Evolutionary conservation across 495 filamentous ascomycete genomes (phyloP), one percentile per base, ranked within the genome.

Genomic region (Neurospora sp.): DNA sequence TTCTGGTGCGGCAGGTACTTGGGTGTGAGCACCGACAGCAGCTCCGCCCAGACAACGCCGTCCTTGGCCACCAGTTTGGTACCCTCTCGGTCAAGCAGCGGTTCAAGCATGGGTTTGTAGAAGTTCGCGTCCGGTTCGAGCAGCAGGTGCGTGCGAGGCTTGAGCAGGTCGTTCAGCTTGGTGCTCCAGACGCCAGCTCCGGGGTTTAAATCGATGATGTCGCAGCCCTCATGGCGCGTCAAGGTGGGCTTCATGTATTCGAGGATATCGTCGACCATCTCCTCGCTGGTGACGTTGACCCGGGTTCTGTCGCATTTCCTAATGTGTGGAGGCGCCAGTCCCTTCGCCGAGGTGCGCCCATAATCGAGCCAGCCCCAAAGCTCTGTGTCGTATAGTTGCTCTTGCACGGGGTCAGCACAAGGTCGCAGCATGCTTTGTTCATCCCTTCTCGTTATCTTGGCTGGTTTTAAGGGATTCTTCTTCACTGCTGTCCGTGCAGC

Each of bases 171-270:
- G 77, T 96, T 89, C 6, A 98, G 77, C 75, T 91, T 92, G 6
- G 84, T 82, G 9, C 94, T 97, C 85, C 89, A 92, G 9, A 95
- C 40, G 16, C 93, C 93, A 27, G 79, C 75, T 35, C 92, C 93
- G 1, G 95, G 95, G 82, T 92, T 91, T 45, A 97, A 82, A 77
- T 98, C 95, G 74, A 98, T 83, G 70, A 98, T 86, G 74, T 94
- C 93, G 76, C 93, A 89, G 69, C 91, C 90, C 16, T 82, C 78
- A 77, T 93, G 88, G 69, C 86, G 85, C 27, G 80, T 78, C 35
- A 97, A 87, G 12, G 86, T 88, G 20, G 76, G 48, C 10, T 77
- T 77, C 27, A 85, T 73, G 68, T 83, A 83, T 0, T 77, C 73
- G 70, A 85, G 22, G 31, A 83, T 75, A 48, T 86, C 81, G 70